Evolutionary conservation across 441 rosid genomes (phyloP), one percentile per base, ranked within the genome.

Genomic region (Arabidopsis hybrid): DNA sequence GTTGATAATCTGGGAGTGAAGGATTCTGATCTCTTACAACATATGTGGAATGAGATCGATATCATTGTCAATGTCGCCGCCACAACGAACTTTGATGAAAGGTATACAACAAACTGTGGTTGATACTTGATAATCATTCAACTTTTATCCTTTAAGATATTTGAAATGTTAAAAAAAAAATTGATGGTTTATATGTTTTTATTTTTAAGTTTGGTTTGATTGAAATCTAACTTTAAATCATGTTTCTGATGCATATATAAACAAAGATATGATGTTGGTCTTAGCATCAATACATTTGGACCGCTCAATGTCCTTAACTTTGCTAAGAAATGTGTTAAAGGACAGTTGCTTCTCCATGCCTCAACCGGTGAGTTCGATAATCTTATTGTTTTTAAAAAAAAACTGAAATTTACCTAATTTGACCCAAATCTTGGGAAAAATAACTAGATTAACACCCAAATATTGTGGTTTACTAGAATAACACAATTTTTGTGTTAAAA

Each of bases 61-160:
- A 78, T 81, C 38, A 57, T 87, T 4, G 74, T 93, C 35, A 93
- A 93, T 75, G 77, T 88, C 17, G 98, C 96, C 11, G 98, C 94
- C 29, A 88, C 93, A 10, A 91, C 96, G 40, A 88, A 79, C 64
- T 93, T 91, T 17, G 93, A 93, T 73, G 96, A 88, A 77, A 90
- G 96, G 94, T 89, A 42, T 26, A 32, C 0, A 31, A 31, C 1
- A 4, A 51, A 4, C 31, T 2, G 60, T 49, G 45, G 1, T 34
- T n/a, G 39, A 14, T 18, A 55, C 26, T 21, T 21, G 26, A 21
- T 21, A 17, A 18, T 35, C 4, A 10, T 34, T 32, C 26, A 43
- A 16, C 34, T n/a, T 63, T 42, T 6, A 56, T 4, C 12, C 1
- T 12, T 9, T 2, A 6, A 49, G n/a, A 26, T 26, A 26, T n/a